Percentiles rank a stretch among this genome's conserved stretches.
Evolutionary conservation across 1,284 basidiomycete species (phyloP).

Genomic region (Cerioporus squamosus): DNA sequence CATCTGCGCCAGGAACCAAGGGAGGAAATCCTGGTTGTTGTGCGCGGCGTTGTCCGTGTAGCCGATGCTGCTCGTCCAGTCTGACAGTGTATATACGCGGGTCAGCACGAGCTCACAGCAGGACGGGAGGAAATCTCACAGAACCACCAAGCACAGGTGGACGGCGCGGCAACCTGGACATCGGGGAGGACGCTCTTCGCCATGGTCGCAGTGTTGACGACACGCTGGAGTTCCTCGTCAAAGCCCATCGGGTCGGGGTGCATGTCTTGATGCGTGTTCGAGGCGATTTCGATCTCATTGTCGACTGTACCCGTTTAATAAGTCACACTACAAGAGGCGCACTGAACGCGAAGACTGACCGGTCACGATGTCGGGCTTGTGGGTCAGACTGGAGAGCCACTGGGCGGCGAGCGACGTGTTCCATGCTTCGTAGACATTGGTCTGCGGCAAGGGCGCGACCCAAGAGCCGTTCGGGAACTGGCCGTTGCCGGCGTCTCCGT

Average conservation of each 20-base stretch:
- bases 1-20: slow-evolving; percentile 57
- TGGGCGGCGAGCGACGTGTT: slow-evolving; percentile 44
- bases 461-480: slow-evolving; percentile 48
- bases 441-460: slow-evolving; percentile 41
- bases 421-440: slow-evolving; percentile 47
- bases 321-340: not conserved
- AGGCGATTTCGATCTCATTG: slow-evolving; percentile 59
- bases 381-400: slow-evolving; percentile 46
- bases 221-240: slow-evolving; percentile 53
- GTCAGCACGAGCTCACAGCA: not conserved
- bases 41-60: slow-evolving; percentile 53
- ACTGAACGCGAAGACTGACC: not conserved
- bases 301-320: slow-evolving; percentile 38
- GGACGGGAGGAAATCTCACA: slow-evolving; percentile 38
- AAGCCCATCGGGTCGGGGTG: slow-evolving; percentile 49
- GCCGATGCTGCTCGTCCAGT: slow-evolving; percentile 53
- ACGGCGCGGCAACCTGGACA: slow-evolving; percentile 49
- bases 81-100: slow-evolving; percentile 25
- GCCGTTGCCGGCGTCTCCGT: slow-evolving; percentile 50
- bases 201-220: slow-evolving; percentile 43
- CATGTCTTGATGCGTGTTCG: slow-evolving; percentile 55
- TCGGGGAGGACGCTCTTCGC: slow-evolving; percentile 49
- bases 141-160: slow-evolving; percentile 57
- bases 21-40: slow-evolving; percentile 52
- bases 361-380: slow-evolving; percentile 48